Evolutionary conservation across 2,329 filamentous ascomycete species (phyloP).

Genomic region (Chaetomium globosum): DNA sequence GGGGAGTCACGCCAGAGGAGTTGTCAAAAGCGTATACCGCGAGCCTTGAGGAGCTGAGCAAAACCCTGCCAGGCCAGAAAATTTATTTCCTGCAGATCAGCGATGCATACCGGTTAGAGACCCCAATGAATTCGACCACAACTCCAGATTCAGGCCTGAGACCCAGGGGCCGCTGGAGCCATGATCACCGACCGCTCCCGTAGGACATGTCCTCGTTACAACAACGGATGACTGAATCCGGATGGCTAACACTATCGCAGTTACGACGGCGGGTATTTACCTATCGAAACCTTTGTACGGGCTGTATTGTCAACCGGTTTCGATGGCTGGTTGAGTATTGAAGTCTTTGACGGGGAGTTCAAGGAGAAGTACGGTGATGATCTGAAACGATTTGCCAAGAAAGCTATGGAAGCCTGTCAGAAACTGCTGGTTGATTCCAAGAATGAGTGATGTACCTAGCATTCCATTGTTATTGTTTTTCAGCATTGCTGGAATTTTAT

Average conservation of each 20-base stretch:
- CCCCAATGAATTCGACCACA: conserved; percentile 55
- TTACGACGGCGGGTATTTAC: conserved; percentile 68
- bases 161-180: conserved; percentile 70
- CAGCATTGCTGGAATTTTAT: background rate
- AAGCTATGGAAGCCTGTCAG: conserved; percentile 28
- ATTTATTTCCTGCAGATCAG: conserved; percentile 76
- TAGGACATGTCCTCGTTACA: conserved; percentile 40
- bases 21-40: conserved; percentile 54
- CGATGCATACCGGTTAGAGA: conserved; percentile 67
- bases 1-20: conserved; percentile 45
- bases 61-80: conserved; percentile 65
- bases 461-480: background rate
- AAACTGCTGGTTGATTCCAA: background rate
- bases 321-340: conserved; percentile 39
- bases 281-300: conserved; percentile 63
- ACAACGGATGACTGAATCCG: no score
- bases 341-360: conserved; percentile 42
- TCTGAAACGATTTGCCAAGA: conserved; percentile 37
- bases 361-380: conserved; percentile 41
- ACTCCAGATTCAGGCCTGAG: conserved; percentile 55
- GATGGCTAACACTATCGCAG: conserved; percentile 8
- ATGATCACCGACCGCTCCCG: conserved; percentile 69
- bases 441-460: background rate
- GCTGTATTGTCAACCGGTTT: conserved; percentile 67
- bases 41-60: conserved; percentile 59